phyloP scores from a whole-genome alignment of 2,329 filamentous ascomycete genomes.

The Penicillium sp. region DNA sequence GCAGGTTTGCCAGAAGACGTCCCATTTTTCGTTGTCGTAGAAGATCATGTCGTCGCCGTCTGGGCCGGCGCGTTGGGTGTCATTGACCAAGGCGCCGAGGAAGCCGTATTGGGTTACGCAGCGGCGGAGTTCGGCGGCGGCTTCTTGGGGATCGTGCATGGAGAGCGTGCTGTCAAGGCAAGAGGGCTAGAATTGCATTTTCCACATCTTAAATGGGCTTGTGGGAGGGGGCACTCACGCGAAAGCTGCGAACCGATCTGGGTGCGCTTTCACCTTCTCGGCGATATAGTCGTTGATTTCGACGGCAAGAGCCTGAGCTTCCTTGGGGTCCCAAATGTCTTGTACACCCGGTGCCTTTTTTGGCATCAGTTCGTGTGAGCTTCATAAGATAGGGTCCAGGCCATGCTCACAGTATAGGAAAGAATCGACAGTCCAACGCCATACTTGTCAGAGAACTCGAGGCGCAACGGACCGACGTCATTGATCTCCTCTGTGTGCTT shows the following conservation, averaged over 20 bases:
- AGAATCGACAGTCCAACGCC: constrained; percentile 52
- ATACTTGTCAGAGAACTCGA: constrained; percentile 48
- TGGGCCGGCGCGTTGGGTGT: constrained; percentile 59
- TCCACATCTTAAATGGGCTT: not conserved
- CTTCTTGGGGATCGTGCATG: constrained; percentile 46
- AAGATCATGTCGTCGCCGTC: constrained; percentile 65
- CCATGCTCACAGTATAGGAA: constrained; percentile 43
- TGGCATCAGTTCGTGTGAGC: no score
- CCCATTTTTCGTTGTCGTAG: constrained; percentile 63
- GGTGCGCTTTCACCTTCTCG: constrained; percentile 43
- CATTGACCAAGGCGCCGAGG: constrained; percentile 63
- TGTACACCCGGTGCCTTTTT: constrained; percentile 46
- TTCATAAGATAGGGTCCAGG: no score
- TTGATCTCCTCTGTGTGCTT: constrained; percentile 60
- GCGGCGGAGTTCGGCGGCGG: constrained; percentile 42
- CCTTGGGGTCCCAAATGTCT: constrained; percentile 47
- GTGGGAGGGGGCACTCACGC: constrained; percentile 28
- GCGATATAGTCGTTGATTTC: constrained; percentile 53
- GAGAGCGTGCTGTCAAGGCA: constrained; percentile 31
- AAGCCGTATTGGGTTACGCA: constrained; percentile 62
- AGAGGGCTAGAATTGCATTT: not conserved
- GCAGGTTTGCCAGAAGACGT: constrained; percentile 60
- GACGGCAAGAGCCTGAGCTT: constrained; percentile 47
- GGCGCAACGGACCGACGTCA: constrained; percentile 47
- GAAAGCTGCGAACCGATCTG: constrained; percentile 49